These are phyloP conservation scores for Colletotrichum incanum DNA, from an alignment of 2,329 filamentous ascomycete species.

Conservation along the genomic window DNA sequence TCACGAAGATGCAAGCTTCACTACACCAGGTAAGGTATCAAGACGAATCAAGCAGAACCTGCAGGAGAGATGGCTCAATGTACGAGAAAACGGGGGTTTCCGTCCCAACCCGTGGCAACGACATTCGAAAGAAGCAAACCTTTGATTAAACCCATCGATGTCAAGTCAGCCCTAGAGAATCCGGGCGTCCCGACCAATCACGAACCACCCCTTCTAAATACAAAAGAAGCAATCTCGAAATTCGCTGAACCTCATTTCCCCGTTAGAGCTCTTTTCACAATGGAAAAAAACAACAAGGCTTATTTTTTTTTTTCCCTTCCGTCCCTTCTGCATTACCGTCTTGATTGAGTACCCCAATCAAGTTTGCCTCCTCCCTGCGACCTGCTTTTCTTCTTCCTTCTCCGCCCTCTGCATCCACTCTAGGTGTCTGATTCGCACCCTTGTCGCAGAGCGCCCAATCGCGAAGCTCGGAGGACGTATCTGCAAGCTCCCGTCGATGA, in stretches of 20 bases:
- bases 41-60: background rate
- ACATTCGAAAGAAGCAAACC: background rate
- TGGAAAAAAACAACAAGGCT: background rate
- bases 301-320: background rate
- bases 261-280: background rate
- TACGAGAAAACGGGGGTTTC: background rate
- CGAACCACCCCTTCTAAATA: background rate
- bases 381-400: background rate
- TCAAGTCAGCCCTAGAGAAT: background rate
- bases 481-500: background rate
- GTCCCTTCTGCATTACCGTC: background rate
- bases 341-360: background rate
- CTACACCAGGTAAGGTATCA: background rate
- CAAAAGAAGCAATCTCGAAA: background rate
- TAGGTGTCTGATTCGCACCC: background rate
- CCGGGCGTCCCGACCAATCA: constrained; percentile 1
- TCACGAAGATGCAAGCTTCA: background rate
- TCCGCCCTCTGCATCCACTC: background rate
- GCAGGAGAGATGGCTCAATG: background rate
- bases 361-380: background rate
- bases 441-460: background rate
- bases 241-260: background rate
- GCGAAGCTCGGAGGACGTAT: background rate
- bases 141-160: background rate
- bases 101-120: background rate